Evolutionary conservation across 371 early-diverging fungal genomes (phyloP).

Genomic region (Rhizopus sp.): DNA sequence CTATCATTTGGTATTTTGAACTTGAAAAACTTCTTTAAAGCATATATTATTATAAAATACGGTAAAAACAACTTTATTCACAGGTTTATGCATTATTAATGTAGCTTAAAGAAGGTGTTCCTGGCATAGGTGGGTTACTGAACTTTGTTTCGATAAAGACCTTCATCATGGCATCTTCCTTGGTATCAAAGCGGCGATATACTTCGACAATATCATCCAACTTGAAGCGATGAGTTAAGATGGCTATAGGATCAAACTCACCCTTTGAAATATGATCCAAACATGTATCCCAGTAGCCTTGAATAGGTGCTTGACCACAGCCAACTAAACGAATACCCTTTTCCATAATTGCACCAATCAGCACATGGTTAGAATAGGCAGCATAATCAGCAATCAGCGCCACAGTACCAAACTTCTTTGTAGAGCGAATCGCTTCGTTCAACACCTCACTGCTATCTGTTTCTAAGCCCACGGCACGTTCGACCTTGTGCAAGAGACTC

Average conservation of each 20-base stretch:
- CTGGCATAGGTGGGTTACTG: constrained; percentile 14
- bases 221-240: constrained; percentile 58
- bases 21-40: no score
- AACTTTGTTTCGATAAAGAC: constrained; percentile 46
- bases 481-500: constrained; percentile 12
- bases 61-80: no score
- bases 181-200: constrained; percentile 56
- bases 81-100: constrained; percentile 1
- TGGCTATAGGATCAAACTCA: constrained; percentile 53
- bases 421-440: constrained; percentile 50
- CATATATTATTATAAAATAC: no score
- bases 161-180: constrained; percentile 57
- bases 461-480: constrained; percentile 52
- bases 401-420: constrained; percentile 54
- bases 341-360: constrained; percentile 67
- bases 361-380: constrained; percentile 46
- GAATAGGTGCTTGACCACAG: constrained; percentile 60
- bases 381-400: constrained; percentile 50
- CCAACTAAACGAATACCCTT: constrained; percentile 57
- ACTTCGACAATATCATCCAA: constrained; percentile 50
- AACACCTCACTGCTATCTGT: constrained; percentile 59
- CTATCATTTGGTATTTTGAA: no score
- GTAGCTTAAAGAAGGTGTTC: constrained; percentile 10
- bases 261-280: constrained; percentile 41
- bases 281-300: constrained; percentile 52